Evolutionary conservation across 2,329 filamentous ascomycete genomes (phyloP), one percentile per base, ranked within the genome.

Genomic region (Exophiala phaeomuriformis): DNA sequence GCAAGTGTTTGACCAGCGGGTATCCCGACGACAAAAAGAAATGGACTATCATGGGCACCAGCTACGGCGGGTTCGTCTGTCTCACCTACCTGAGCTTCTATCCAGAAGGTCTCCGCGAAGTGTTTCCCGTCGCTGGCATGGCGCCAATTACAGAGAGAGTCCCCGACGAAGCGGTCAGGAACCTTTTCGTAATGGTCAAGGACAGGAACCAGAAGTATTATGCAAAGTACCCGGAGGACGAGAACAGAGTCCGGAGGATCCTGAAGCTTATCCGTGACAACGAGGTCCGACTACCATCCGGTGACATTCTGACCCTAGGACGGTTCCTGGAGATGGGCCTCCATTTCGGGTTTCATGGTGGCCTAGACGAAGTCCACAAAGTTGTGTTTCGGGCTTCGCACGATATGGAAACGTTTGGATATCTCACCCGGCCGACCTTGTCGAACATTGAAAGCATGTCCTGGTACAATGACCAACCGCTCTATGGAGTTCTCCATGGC

Each of bases 21-120:
- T 86, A 83, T 63, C 82, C 86, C 0, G 74, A 79, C 27, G 80
- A 85, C 45, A 83, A 86, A 66, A 80, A 83, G 67, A 83, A 84
- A 66, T 96, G 90, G 91, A 86, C 83, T 53, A 79, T 93, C 31
- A 85, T 95, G 58, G 91, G 91, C 5, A 91, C 96, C 71, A 90
- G 85, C 10, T 97, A 95, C 68, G 91, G 91, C 37, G 91, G 91
- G 1, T 96, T 95, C 69, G 88, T 90, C 65, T 79, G 77, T 45
- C 75, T 89, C 33, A 91, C 86, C 5, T 97, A 96, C 68, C 78
- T 77, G 62, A 66, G 73, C 69, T 51, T 48, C 49, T 73, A 81
- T 62, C 88, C 88, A 0, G 79, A 89, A 52, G 86, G 86, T 1
- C 71, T 97, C 28, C 81, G 83, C 31, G 91, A 97, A 71, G 82